These are phyloP conservation scores for Pyrenochaeta sp. DNA, from an alignment of 2,329 filamentous ascomycete genomes.

Conservation along the genomic window DNA sequence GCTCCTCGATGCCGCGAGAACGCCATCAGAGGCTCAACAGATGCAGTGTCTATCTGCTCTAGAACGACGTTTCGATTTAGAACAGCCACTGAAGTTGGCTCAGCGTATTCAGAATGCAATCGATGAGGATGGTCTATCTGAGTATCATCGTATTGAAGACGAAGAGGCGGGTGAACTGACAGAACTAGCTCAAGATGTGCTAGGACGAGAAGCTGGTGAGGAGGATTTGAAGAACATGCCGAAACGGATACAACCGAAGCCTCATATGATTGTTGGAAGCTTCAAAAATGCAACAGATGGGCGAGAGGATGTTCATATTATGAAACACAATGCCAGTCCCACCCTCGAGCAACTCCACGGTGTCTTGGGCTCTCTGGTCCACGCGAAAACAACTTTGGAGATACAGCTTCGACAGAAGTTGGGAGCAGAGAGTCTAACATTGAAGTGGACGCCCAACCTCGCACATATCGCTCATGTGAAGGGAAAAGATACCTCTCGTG, in stretches of 20 bases:
- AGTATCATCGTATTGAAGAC: slow-evolving; percentile 80
- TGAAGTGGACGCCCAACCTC: slow-evolving; percentile 86
- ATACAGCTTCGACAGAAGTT: slow-evolving; percentile 69
- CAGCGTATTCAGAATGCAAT: slow-evolving; percentile 78
- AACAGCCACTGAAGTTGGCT: slow-evolving; percentile 73
- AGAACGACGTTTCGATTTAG: slow-evolving; percentile 69
- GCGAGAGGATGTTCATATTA: slow-evolving; percentile 67
- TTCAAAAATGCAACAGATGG: slow-evolving; percentile 48
- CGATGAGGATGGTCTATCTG: slow-evolving; percentile 88
- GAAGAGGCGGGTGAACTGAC: slow-evolving; percentile 75
- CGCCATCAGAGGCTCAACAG: slow-evolving; percentile 19
- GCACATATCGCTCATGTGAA: slow-evolving; percentile 93
- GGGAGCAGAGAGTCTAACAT: slow-evolving; percentile 63
- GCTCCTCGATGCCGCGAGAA: slow-evolving; percentile 8
- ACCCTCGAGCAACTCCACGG: slow-evolving; percentile 73
- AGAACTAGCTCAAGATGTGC: slow-evolving; percentile 75
- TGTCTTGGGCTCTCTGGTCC: slow-evolving; percentile 67
- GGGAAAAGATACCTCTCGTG: slow-evolving; percentile 70
- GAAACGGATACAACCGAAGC: slow-evolving; percentile 48
- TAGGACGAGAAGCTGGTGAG: slow-evolving; percentile 69
- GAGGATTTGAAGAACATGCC: slow-evolving; percentile 58
- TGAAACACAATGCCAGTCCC: slow-evolving; percentile 71
- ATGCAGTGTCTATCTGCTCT: slow-evolving; percentile 53
- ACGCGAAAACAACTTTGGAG: slow-evolving; percentile 69
- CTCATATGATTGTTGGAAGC: slow-evolving; percentile 39